Base-by-base conservation (phyloP, 768 basidiomycete species). In the Coprinellus aureogranulatus region DNA sequence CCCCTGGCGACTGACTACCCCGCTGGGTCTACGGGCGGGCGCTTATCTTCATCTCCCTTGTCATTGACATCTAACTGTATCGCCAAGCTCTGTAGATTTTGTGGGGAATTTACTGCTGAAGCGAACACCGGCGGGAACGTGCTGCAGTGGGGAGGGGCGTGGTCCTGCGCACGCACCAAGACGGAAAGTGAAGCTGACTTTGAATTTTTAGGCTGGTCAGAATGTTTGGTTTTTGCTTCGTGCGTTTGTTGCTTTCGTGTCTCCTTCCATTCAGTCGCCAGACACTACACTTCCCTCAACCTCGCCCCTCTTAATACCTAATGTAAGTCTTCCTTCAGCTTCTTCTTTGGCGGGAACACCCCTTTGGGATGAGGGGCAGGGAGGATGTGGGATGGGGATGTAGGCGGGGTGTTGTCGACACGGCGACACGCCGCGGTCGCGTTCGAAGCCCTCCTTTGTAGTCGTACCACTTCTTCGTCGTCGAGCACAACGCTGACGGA, bases 161-260 rank as follows among this genome's bases (percentile, higher is more conserved):
- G 44, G 52, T 45, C 45, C 54, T 60, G 63, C 64, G 70, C 71
- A 72, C 71, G 69, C 68, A 62, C 71, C 72, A 74, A 6, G 65
- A 66, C 76, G 76, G 77, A 68, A 67, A 67, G 52, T 68, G 62
- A 77, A 78, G 74, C 77, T 65, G 77, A 74, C 67, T 75, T 76
- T 75, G 40, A 78, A 78, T 67, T 50, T 73, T 77, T 69, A 64
- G 67, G 60, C 68, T 69, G 70, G 72, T 71, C 71, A 72, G 72
- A 72, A 67, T 6, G 34, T 14, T 72, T 70, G 71, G 71, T 69
- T n/a, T 60, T 64, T 62, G 59, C 65, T 65, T 68, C 65, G 70
- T 65, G 72, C 75, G 76, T 79, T 77, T 71, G 72, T 71, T 18
- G 72, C 70, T 72, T 73, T 75, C 72, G 74, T 77, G 77, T 76